Evolutionary conservation across 1,284 basidiomycete species (phyloP), one percentile per base, ranked within the genome.

Genomic region (Cronartium ribicola): DNA sequence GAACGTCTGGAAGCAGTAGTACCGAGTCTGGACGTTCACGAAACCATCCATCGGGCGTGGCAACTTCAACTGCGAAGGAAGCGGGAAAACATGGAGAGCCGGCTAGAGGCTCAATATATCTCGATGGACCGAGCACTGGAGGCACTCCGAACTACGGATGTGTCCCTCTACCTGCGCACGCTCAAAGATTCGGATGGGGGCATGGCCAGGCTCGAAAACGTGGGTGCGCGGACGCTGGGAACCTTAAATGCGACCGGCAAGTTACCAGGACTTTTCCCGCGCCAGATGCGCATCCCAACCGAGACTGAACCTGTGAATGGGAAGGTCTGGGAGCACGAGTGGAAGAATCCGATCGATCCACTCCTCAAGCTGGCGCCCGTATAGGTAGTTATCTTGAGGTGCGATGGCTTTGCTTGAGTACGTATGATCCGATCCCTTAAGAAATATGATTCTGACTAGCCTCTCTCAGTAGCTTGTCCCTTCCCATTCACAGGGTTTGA

Each of bases 271-370:
- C 81, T 94, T 55, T 90, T 94, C 81, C 92, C 92, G 75, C 86
- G 90, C 74, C 90, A 92, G 80, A 80, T 92, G 80, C 86, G 86
- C 67, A 84, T 89, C 76, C 90, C 90, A 46, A 86, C 89, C 4
- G 90, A 92, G 77, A 92, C 90, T 6, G 89, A 90, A 0, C 84
- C 89, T 17, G 85, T 84, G 73, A 83, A 83, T 48, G 90, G 60
- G 11, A 67, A 74, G 57, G 72, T 74, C n/a, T 74, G 72, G 72
- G 72, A 74, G 51, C 65, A 63, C 63, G 60, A 74, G 40, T 74
- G 72, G 72, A 74, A 67, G 41, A 74, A 74, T 67, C 72, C 72
- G 6, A 67, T 55, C 6, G 65, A 67, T 51, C 72, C 72, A 2
- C 51, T 59, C 5, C 29, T 55, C 29, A 29, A 29, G 29, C 29